These are phyloP conservation scores for Blastocystis hominis DNA, from an alignment of 352 stramenopile species.

Conservation along the genomic window DNA sequence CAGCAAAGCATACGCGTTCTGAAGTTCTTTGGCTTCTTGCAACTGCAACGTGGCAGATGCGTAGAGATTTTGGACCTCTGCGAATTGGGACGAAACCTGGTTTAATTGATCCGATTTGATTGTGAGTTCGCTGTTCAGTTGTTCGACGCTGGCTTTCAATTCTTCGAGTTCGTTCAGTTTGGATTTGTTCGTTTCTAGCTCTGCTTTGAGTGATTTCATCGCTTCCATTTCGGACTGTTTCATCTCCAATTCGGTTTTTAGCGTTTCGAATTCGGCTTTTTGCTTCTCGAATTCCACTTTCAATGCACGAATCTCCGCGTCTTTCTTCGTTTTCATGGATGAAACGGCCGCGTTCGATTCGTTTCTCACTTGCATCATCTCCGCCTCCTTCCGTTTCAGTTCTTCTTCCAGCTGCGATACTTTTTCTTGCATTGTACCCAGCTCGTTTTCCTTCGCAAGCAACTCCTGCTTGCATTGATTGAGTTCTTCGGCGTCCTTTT, in stretches of 20 bases:
- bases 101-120: background rate
- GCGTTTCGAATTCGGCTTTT: background rate
- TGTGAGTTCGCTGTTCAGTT: background rate
- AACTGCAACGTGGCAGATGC: background rate
- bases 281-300: background rate
- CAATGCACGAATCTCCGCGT: no score
- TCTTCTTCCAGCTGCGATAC: background rate
- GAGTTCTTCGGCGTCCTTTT: background rate
- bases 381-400: no score
- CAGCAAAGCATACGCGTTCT: background rate
- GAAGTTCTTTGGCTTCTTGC: background rate
- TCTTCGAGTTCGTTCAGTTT: no score
- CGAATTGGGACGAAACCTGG: no score
- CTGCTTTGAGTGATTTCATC: background rate
- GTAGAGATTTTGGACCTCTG: background rate
- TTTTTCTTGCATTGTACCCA: background rate
- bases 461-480: background rate
- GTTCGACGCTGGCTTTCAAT: no score
- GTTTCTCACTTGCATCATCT: no score
- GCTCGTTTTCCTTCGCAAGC: background rate
- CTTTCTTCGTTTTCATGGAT: no score
- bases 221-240: background rate
- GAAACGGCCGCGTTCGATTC: no score
- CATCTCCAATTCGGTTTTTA: background rate
- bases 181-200: no score